Evolutionary conservation across 1,139 yeast genomes (phyloP), one percentile per base, ranked within the genome.

Genomic region (Martiniozyma asiatica): DNA sequence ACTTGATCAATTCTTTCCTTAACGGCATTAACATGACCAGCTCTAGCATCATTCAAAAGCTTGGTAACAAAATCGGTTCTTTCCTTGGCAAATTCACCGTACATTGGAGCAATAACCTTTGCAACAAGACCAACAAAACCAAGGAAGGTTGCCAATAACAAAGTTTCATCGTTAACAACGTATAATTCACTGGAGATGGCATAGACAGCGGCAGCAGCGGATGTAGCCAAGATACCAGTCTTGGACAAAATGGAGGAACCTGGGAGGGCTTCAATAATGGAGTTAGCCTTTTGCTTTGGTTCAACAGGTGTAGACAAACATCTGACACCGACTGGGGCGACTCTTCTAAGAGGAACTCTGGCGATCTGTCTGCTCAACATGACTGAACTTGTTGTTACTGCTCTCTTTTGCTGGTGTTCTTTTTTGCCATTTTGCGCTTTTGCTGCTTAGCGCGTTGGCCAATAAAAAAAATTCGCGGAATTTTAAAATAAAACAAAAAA

Each of bases 181-280:
- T 87, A 77, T 47, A 89, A 68, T 59, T 85, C 94, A 63, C 82
- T 84, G 50, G 95, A 80, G 54, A 92, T 76, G 46, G 95, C 95
- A 63, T 85, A 89, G 45, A 87, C 60, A 42, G 94, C 77, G 37
- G 94, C 96, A 38, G 96, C 97, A 35, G 95, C 75, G 40, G 87
- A 73, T 38, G 98, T 85, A 50, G 96, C 96, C 55, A 89, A 67
- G 53, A 87, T 71, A 53, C 96, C 95, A 43, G 96, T 85, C 73
- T 89, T 89, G 46, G 96, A 73, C 48, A 89, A 61, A 48, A 73
- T 66, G 52, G 73, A 74, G 73, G 73, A 79, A 58, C 96, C 96
- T 58, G 98, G 98, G 50, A 89, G 65, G 44, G 95, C 84, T 50
- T 82, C 87, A 50, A 89, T 72, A 59, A 89, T 75, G 38, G 95